Base-by-base conservation (phyloP, 352 stramenopile genomes). In the Globisporangium sylvaticum region DNA sequence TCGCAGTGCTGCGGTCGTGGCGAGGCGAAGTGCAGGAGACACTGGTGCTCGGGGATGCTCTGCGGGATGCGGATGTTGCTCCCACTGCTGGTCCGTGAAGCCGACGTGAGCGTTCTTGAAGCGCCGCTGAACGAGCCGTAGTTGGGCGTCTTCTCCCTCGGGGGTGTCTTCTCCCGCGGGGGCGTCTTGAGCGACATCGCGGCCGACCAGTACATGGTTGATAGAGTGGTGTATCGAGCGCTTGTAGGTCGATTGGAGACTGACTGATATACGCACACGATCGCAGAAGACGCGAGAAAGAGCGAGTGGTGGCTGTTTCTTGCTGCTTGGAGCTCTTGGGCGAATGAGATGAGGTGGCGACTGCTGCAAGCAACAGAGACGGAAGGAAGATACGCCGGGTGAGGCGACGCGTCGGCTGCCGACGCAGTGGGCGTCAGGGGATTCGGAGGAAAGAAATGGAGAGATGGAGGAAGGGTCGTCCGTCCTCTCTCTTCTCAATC, bases 1-100 rank as follows among this genome's bases (percentile, higher is more conserved):
- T 71, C 66, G 34, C 61, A 61, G 37, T 71, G 62, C 22, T 71
- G 66, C 22, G 68, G 61, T 15, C 70, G 29, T 20, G 83, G 83
- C 1, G 81, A 84, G 48, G 72, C 75, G 50, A 92, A 92, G 42
- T 88, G 81, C 7, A 79, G 80, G 39, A 90, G 67, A 20, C 75
- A 77, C 52, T 91, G 79, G 77, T 92, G 76, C 61, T 92, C 84
- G 2, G 84, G 84, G 64, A 92, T 92, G 66, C 83, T 91, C 71
- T 89, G 73, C 20, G 83, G 81, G 61, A 92, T 89, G 65, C 79
- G 79, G 62, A 89, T 87, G 69, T 68, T 78, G 55, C 66, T 71
- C 54, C 54, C 68, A 64, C 65, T 76, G 56, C 50, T 48, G 7
- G 69, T 53, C 6, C 63, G 25, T n/a, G 63, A 64, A 18, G 54